A percentile compares a stretch with the other conserved stretches of the same genome.
Conservation (phyloP, 139 green algal genomes). For the Chlamydomonas sp. region DNA sequence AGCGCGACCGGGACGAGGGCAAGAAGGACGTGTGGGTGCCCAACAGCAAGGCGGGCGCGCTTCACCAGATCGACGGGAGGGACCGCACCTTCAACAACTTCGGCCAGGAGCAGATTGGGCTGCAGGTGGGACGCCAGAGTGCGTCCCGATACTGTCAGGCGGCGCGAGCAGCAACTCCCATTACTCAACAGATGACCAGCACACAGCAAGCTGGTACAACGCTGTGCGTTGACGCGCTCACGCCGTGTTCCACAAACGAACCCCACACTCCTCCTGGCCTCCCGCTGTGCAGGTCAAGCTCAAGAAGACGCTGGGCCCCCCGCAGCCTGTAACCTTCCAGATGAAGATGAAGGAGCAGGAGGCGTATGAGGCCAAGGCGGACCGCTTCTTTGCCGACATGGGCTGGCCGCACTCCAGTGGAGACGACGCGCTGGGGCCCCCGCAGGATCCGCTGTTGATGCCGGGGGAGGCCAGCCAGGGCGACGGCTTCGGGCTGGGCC, state of each 20-base stretch:
- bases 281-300: conserved; percentile 5
- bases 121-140: neutral
- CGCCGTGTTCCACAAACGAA: neutral
- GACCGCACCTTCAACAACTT: conserved; percentile 40
- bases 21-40: conserved; percentile 30
- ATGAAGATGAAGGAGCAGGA: conserved; percentile 23
- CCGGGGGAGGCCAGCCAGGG: neutral
- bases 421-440: conserved; percentile 12
- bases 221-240: neutral
- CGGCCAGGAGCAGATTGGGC: conserved; percentile 24
- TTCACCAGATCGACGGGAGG: conserved; percentile 27
- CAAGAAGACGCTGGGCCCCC: conserved; percentile 21
- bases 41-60: conserved; percentile 1
- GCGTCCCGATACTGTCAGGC: neutral
- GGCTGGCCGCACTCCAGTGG: conserved; percentile 27
- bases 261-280: neutral
- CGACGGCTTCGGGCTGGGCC: neutral
- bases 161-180: neutral
- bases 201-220: neutral
- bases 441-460: neutral
- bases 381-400: neutral
- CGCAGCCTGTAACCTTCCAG: conserved; percentile 12
- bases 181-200: neutral
- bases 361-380: conserved; percentile 22
- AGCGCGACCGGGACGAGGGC: conserved; percentile 8